Base-by-base conservation (phyloP, 2,329 filamentous ascomycete species). In the Fusarium haematococcum region DNA sequence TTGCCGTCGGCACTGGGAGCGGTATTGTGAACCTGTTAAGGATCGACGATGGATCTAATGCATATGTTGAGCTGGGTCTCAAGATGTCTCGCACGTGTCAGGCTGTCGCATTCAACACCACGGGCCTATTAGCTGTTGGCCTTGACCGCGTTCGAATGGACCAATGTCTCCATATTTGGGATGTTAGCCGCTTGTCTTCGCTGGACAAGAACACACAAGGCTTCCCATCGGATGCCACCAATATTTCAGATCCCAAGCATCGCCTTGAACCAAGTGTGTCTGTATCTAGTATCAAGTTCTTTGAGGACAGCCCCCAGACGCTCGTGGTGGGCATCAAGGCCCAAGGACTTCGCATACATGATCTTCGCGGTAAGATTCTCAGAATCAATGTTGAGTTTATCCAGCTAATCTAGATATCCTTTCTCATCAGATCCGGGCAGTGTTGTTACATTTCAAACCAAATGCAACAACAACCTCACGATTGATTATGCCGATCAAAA, bases 271-370 rank as follows among this genome's bases (percentile, higher is more conserved):
- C 89, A 5, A 91, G 90, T 61, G 92, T 95, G 48, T 92, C 93
- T n/a, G 92, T 97, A 27, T 94, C 93, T 2, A 95, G 93, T 78
- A 91, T 95, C 76, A 92, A 93, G 78, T 97, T 96, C 85, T 95
- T 96, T 68, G 89, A 93, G 68, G 90, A 93, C 73, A 92, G 91
- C 73, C 93, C 94, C 10, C 90, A 94, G 72, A 93, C 92, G 25
- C 84, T 97, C 13, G 90, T 95, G 32, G 91, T 92, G 32, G 94
- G 93, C 1, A 92, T 95, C 59, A 94, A 94, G 75, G 90, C 92
- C 50, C 90, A 94, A 73, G 93, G 92, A 41, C 88, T 97, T 54
- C 88, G 93, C 18, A 89, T 96, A 32, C 94, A 95, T 77, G 94
- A 97, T 82, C 86, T 97, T 60, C 86, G 94, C 87, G 93, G 93